Conservation (phyloP, 2,329 filamentous ascomycete genomes). For the Botryotinia narcissicola region DNA sequence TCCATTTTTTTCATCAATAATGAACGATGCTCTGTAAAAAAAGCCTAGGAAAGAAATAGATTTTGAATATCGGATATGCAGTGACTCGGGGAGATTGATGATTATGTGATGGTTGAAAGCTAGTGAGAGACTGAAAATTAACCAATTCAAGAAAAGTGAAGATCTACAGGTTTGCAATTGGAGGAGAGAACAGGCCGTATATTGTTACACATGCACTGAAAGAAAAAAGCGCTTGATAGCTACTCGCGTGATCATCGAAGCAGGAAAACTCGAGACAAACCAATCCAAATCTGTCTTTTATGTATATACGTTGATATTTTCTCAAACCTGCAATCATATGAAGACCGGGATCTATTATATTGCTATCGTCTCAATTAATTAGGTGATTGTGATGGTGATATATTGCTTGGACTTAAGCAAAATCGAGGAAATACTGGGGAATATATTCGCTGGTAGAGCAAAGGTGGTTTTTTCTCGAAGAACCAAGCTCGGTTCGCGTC, state of each 20-base stretch:
- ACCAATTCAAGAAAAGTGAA: not conserved
- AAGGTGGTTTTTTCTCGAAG: not conserved
- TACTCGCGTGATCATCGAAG: not conserved
- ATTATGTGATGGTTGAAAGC: not conserved
- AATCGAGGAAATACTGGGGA: not conserved
- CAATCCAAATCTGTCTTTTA: not conserved
- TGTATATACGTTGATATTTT: not conserved
- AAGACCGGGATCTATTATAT: not conserved
- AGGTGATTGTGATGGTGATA: too few species aligned
- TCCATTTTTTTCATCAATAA: not conserved
- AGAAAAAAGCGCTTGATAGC: not conserved
- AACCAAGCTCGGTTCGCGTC: not conserved
- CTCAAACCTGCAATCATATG: not conserved
- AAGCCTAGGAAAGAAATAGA: not conserved
- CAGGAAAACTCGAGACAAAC: not conserved
- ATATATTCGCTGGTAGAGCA: not conserved
- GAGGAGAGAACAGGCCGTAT: not conserved
- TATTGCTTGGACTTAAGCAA: not conserved
- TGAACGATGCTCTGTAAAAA: not conserved
- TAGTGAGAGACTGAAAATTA: not conserved
- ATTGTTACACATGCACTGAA: not conserved
- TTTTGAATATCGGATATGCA: not conserved
- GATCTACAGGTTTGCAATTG: not conserved
- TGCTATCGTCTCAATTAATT: not conserved
- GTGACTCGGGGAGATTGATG: not conserved